phyloP scores from a whole-genome alignment of 2,329 filamentous ascomycete species.

The Neofusicoccum laricinum region DNA sequence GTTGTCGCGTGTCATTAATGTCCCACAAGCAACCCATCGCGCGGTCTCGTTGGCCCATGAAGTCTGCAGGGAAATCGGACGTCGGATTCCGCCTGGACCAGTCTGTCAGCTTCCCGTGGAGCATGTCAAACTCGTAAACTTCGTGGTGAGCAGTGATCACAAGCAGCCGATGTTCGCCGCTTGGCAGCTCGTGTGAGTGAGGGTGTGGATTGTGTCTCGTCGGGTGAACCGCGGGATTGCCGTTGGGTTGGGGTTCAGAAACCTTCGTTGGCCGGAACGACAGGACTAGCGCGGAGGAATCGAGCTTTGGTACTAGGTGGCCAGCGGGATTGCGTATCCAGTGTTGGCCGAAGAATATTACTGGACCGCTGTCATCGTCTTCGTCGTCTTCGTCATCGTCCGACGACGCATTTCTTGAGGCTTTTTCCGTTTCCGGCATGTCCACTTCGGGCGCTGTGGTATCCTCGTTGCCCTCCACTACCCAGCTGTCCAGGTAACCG shows the following conservation, averaged over 20 bases:
- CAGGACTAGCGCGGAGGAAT: conserved; percentile 44
- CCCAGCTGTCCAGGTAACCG: conserved; percentile 85
- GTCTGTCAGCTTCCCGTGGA: conserved; percentile 71
- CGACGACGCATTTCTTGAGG: conserved; percentile 18
- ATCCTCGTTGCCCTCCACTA: conserved; percentile 61
- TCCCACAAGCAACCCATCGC: conserved; percentile 87
- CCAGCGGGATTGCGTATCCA: conserved; percentile 76
- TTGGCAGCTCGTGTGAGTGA: conserved; percentile 56
- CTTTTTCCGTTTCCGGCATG: conserved; percentile 22
- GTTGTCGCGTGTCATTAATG: conserved; percentile 48
- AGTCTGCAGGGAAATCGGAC: conserved; percentile 69
- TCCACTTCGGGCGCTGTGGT: conserved; percentile 41
- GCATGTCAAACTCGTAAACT: conserved; percentile 74
- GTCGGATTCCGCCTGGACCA: conserved; percentile 85
- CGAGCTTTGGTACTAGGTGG: conserved; percentile 44
- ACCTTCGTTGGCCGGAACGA: conserved; percentile 42
- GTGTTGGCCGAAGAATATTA: conserved; percentile 57
- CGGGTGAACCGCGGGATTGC: conserved; percentile 48
- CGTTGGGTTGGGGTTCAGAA: conserved; percentile 33
- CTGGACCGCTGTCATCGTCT: conserved; percentile 48
- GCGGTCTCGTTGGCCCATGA: conserved; percentile 71
- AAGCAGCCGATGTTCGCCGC: conserved; percentile 54
- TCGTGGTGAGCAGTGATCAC: conserved; percentile 64
- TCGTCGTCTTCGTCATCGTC: conserved; percentile 39
- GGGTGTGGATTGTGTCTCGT: conserved; percentile 51